Conservation (phyloP, 2,329 filamentous ascomycete genomes). For the Dactylellina parvicollis region DNA sequence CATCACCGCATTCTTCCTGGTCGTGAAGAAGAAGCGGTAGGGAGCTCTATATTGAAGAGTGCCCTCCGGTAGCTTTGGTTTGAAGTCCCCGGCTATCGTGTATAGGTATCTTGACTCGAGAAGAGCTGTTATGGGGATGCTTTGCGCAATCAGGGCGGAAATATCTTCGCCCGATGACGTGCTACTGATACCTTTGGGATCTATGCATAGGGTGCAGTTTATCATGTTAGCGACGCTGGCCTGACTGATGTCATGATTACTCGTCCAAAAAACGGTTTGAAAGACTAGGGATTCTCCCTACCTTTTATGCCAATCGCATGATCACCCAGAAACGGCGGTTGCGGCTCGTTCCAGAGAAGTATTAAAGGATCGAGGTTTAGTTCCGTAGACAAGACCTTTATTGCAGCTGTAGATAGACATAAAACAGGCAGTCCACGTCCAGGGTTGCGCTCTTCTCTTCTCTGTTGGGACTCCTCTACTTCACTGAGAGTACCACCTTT, state of each 20-base stretch:
- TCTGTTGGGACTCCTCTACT: neutral
- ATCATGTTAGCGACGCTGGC: neutral
- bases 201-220: neutral
- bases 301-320: neutral
- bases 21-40: slow-evolving; percentile 15
- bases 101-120: slow-evolving; percentile 14
- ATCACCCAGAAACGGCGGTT: slow-evolving; percentile 9
- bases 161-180: neutral
- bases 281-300: neutral
- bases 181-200: neutral
- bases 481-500: too few relatives aligned
- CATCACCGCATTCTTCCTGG: slow-evolving; percentile 3
- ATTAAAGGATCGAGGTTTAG: slow-evolving; percentile 8
- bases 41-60: neutral
- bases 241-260: too few relatives aligned
- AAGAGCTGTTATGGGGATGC: neutral
- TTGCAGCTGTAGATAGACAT: neutral
- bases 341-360: slow-evolving; percentile 16
- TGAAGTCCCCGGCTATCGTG: slow-evolving; percentile 3
- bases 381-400: slow-evolving; percentile 2
- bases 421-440: neutral
- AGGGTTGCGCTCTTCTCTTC: neutral
- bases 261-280: neutral
- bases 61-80: neutral
- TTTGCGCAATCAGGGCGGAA: slow-evolving; percentile 14